Conservation (phyloP, 345 rosid genomes). For the Gossypium mustelinum region DNA sequence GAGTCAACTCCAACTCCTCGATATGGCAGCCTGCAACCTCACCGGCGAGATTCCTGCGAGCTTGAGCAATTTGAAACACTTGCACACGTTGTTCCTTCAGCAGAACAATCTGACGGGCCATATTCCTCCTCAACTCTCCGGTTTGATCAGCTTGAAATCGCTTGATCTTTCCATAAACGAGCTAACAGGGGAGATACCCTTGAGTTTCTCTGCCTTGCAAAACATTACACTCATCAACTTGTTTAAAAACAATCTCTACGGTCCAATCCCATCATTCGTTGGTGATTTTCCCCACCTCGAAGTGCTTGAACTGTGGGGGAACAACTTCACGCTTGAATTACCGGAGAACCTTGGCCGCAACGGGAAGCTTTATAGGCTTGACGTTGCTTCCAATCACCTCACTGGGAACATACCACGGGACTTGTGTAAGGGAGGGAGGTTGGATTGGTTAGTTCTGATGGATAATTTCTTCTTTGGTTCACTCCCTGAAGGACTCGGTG, state of each 20-base stretch:
- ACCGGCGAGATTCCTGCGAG: conserved; percentile 71
- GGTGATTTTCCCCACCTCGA: conserved; percentile 70
- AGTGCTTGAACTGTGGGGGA: conserved; percentile 64
- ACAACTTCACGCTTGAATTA: conserved; percentile 61
- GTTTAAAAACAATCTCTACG: conserved; percentile 59
- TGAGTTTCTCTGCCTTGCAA: conserved; percentile 40
- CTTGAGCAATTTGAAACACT: conserved; percentile 47
- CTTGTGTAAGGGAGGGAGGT: conserved; percentile 59
- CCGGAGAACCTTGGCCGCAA: conserved; percentile 71
- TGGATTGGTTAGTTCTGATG: conserved; percentile 52
- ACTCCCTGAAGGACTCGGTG: conserved; percentile 62
- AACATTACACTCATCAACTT: conserved; percentile 55
- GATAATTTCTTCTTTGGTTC: conserved; percentile 68
- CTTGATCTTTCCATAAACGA: conserved; percentile 66
- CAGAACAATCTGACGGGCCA: conserved; percentile 60
- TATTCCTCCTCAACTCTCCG: conserved; percentile 69
- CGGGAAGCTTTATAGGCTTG: conserved; percentile 52
- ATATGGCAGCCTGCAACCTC: conserved; percentile 64
- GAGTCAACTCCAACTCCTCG: conserved; percentile 50
- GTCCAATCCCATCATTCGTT: conserved; percentile 57
- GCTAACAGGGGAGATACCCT: conserved; percentile 74
- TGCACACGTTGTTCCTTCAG: conserved; percentile 71
- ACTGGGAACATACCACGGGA: conserved; percentile 68
- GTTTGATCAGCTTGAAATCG: conserved; percentile 54
- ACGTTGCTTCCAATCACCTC: conserved; percentile 61